Conservation (phyloP, 1,284 basidiomycete species). For the Afroboletus lepidellus region DNA sequence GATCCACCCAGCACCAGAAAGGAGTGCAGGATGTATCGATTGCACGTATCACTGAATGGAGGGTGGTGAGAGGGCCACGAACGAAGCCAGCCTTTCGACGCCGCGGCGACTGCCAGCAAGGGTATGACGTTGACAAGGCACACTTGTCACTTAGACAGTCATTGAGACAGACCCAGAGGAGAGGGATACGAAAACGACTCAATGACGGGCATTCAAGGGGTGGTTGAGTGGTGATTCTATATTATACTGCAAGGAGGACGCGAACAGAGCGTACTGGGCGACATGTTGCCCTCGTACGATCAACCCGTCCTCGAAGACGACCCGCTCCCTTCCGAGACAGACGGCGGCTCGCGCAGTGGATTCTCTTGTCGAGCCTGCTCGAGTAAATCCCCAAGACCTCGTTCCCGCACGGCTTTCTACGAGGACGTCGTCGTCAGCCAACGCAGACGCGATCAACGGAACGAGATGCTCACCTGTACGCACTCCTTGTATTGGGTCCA, state of each 20-base stretch:
- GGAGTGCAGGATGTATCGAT: too few species aligned
- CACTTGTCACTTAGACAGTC: too few species aligned
- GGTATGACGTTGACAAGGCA: too few species aligned
- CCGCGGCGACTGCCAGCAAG: too few species aligned
- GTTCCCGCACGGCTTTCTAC: conserved; percentile 81
- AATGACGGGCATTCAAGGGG: too few species aligned
- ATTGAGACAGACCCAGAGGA: too few species aligned
- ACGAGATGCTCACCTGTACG: conserved; percentile 54
- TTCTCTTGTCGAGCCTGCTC: conserved; percentile 82
- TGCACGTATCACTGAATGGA: too few species aligned
- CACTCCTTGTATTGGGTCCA: conserved; percentile 82
- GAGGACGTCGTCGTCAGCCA: conserved; percentile 3
- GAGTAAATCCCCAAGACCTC: conserved; percentile 73
- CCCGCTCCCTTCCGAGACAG: conserved; percentile 11
- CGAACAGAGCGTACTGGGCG: background rate
- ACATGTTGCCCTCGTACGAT: background rate
- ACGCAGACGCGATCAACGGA: background rate
- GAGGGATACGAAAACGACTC: too few species aligned
- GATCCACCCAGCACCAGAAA: too few species aligned
- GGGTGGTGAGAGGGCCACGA: too few species aligned
- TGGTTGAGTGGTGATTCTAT: background rate
- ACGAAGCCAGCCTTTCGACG: too few species aligned
- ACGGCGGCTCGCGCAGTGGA: conserved; percentile 58
- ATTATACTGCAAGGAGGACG: background rate
- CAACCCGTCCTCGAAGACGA: conserved; percentile 20